Base-by-base conservation (phyloP, 2,329 filamentous ascomycete genomes). In the Alternaria brassicae region DNA sequence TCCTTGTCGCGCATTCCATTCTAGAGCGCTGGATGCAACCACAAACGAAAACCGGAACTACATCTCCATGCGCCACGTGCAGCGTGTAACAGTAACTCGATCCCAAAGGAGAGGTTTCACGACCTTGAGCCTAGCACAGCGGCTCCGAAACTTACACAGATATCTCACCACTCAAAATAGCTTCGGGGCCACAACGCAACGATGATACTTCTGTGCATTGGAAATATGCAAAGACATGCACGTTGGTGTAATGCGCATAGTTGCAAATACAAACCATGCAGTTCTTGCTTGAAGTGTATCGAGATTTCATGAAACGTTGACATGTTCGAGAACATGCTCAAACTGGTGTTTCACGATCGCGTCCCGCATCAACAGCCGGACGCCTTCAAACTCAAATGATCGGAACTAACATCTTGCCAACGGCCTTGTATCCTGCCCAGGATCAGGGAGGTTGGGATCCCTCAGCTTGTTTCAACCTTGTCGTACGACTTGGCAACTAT, bases 261-360 rank as follows among this genome's bases (percentile, higher is more conserved):
- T 50, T 6, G 30, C 25, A 12, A 39, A 42, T 32, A 19, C 49
- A 40, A 37, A 56, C 62, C 58, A 64, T 42, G 61, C 59, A 60
- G 25, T 56, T 48, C 49, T 25, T 25, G 40, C 40, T 28, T 53
- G 37, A 30, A 48, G 50, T 32, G 25, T 63, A 56, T 60, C 60
- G 63, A 63, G 47, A 60, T 70, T 61, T 55, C 67, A 65, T 63
- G 61, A 70, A 69, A 69, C 66, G 45, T 58, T 65, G 63, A 67
- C 60, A 64, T 56, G 52, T 62, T 68, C 53, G 62, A 68, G 60
- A 63, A 63, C 53, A 62, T 58, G 48, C 61, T 66, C 66, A 66
- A 60, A 66, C 61, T 42, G 19, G 34, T 42, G 66, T 68, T 68
- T 67, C 66, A 68, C 49, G 40, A 25, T 28, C 49, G 50, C 41